phyloP scores from a whole-genome alignment of 1,284 basidiomycete species.

The Phylloboletellus chloephorus region DNA sequence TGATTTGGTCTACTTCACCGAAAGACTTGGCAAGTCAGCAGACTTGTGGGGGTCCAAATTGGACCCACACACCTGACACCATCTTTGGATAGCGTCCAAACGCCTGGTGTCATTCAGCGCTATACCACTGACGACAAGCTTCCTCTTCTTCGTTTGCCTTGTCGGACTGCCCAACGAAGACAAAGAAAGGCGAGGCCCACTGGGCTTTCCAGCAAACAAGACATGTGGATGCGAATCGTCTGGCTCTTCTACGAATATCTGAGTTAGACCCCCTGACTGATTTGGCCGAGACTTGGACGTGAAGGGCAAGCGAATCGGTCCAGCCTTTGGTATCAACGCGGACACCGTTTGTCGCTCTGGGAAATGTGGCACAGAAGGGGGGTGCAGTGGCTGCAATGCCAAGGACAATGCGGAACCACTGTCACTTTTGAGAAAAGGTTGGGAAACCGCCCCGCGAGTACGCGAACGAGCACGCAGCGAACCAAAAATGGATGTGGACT shows the following conservation, averaged over 20 bases:
- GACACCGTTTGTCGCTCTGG: conserved; percentile 28
- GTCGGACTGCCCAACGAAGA: conserved; percentile 38
- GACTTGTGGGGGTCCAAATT: conserved; percentile 3
- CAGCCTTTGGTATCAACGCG: conserved; percentile 20
- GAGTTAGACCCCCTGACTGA: conserved; percentile 21
- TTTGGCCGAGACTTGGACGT: conserved; percentile 18
- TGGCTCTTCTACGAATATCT: conserved; percentile 32
- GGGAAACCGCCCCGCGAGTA: conserved; percentile 24
- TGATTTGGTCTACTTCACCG: conserved; percentile 66
- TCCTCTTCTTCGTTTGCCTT: conserved; percentile 46
- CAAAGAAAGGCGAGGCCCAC: conserved; percentile 42
- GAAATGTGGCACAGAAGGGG: conserved; percentile 36
- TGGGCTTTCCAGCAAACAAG: conserved; percentile 31
- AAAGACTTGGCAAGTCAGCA: conserved; percentile 46
- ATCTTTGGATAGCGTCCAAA: conserved; percentile 54
- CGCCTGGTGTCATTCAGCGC: conserved; percentile 43
- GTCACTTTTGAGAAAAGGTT: conserved; percentile 31
- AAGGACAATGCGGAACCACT: conserved; percentile 29
- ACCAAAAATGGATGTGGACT: conserved; percentile 41
- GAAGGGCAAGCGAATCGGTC: conserved; percentile 26
- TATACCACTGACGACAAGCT: conserved; percentile 52
- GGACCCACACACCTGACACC: conserved; percentile 58
- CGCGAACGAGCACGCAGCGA: conserved; percentile 44
- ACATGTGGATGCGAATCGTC: conserved; percentile 29
- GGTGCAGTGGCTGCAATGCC: conserved; percentile 37